These are phyloP conservation scores for Casaregolazyma suthepensis DNA, from an alignment of 1,139 yeast species.

Conservation along the genomic window DNA sequence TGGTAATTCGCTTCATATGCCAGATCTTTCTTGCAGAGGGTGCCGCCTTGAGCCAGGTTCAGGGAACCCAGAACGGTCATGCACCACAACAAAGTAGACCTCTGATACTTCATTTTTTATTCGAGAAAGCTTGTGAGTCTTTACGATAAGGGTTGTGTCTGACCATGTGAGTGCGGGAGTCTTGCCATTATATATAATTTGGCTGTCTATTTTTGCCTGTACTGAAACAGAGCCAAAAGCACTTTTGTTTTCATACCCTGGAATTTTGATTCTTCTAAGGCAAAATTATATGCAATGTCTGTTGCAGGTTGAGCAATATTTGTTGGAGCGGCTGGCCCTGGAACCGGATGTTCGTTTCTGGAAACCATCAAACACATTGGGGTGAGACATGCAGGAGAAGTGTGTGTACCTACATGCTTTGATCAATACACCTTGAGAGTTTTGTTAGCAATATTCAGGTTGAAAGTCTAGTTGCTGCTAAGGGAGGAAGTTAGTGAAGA, in stretches of 20 bases:
- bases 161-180: not conserved
- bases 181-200: not conserved
- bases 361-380: not conserved
- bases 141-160: not conserved
- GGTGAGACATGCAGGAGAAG: not conserved
- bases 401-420: not conserved
- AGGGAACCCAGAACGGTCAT: not conserved
- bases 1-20: not conserved
- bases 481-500: not conserved
- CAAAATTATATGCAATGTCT: not conserved
- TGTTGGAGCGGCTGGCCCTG: not conserved
- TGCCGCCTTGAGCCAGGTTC: not conserved
- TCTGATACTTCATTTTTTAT: not conserved
- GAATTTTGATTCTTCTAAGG: not conserved
- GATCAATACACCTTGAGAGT: not conserved
- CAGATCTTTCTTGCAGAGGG: too few species aligned
- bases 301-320: not conserved
- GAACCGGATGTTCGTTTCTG: not conserved
- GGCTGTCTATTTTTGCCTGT: not conserved
- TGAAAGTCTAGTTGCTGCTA: not conserved
- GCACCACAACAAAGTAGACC: not conserved
- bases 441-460: not conserved
- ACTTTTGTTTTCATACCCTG: not conserved
- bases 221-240: not conserved
- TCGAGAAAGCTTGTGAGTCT: not conserved